Evolutionary conservation across 2,329 filamentous ascomycete species (phyloP), one percentile per base, ranked within the genome.

Genomic region (Rhinocladiella mackenziei): DNA sequence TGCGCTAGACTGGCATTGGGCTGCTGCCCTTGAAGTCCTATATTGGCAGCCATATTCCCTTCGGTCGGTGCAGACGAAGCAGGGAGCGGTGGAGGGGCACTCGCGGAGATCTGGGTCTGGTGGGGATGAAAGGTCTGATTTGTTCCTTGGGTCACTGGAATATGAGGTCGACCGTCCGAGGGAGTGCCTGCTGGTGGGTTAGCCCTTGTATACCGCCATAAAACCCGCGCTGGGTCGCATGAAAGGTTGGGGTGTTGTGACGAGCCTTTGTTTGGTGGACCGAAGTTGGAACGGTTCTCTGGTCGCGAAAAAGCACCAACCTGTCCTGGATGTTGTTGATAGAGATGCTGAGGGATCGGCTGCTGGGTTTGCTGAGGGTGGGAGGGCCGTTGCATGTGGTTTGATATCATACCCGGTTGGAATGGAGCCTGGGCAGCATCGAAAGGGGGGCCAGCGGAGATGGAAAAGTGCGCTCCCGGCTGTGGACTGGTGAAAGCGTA

Each of bases 301-400:
- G 42, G 45, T 14, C 35, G 43, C 36, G 42, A 10, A 34, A 30
- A 26, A 33, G 43, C 23, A 32, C 50, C 44, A 43, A 39, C 19
- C 22, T 56, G 56, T 8, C 51, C 51, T 22, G 50, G 51, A 26
- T 51, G 38, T 17, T 56, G 49, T 37, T 57, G 58, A 29, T 51
- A 52, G 25, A 48, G 37, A 18, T 54, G 41, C 11, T 50, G 50
- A 26, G 46, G 40, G n/a, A 36, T 39, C 13, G 28, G 48, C 39
- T 48, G 51, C 39, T 48, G 54, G 4, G 33, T 14, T 18, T 51
- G 52, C 28, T 49, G 54, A 35, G 37, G 43, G 17, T 56, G 49
- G 33, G 46, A 30, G 39, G 40, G 28, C 36, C 43, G 28, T 37
- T 54, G 50, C 22, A 48, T 28, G 15, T 51, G 46, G 43, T 45